phyloP scores from a whole-genome alignment of 2,329 filamentous ascomycete genomes.

The Xylaria sp. region DNA sequence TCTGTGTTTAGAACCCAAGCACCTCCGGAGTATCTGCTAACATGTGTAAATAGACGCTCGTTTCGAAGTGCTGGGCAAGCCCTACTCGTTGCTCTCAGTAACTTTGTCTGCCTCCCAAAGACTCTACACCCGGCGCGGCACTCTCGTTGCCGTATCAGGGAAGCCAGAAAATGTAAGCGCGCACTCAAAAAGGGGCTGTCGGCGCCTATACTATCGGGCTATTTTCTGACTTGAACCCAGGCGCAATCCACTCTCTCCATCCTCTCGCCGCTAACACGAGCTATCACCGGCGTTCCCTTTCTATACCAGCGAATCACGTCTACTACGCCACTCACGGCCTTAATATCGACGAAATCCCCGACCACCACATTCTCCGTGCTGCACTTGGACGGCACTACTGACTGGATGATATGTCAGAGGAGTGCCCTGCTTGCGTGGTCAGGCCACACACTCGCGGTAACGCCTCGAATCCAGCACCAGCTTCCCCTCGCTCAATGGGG shows the following conservation, averaged over 20 bases:
- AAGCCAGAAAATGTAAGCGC: slow-evolving; percentile 76
- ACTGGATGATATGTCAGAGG: slow-evolving; percentile 90
- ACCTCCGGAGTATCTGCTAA: background rate
- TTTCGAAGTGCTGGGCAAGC: slow-evolving; percentile 88
- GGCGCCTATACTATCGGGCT: no score
- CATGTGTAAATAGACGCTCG: slow-evolving; percentile 64
- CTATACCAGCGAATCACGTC: slow-evolving; percentile 89
- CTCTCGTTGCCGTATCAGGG: slow-evolving; percentile 81
- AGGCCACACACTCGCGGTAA: slow-evolving; percentile 73
- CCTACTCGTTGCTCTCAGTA: slow-evolving; percentile 90
- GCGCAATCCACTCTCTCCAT: slow-evolving; percentile 84
- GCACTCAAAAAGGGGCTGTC: background rate
- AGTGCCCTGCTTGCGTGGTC: slow-evolving; percentile 94
- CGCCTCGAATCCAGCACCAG: slow-evolving; percentile 67
- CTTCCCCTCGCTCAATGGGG: slow-evolving; percentile 87
- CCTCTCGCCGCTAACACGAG: slow-evolving; percentile 76
- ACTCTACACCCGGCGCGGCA: slow-evolving; percentile 87
- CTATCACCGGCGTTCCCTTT: slow-evolving; percentile 81
- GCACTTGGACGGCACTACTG: slow-evolving; percentile 84
- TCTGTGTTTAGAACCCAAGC: background rate
- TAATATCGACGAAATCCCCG: slow-evolving; percentile 82
- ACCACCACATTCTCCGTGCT: slow-evolving; percentile 82
- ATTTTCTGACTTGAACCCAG: slow-evolving; percentile 40
- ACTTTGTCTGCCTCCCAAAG: slow-evolving; percentile 89
- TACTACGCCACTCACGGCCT: slow-evolving; percentile 77